Percentiles rank a stretch among this genome's conserved stretches.
These are phyloP conservation scores for Lantana camara DNA, from an alignment of 257 asterid species.

Conservation along the genomic window DNA sequence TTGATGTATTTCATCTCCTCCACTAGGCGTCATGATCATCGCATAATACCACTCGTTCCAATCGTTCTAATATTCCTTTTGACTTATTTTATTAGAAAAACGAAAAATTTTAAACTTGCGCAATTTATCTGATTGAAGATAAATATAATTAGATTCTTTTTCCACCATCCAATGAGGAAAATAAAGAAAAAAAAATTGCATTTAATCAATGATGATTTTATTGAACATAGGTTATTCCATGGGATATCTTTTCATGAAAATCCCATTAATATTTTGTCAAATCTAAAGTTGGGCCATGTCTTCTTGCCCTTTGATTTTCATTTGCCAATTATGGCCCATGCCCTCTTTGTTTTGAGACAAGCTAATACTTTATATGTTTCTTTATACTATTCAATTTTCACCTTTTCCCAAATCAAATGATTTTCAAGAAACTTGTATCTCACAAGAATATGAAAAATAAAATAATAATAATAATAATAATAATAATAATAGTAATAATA, in stretches of 20 bases:
- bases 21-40: neutral
- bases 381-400: conserved; percentile 17
- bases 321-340: conserved; percentile 27
- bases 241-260: conserved; percentile 24
- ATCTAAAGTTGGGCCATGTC: conserved; percentile 18
- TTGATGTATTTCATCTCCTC: neutral
- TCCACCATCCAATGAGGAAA: conserved; percentile 23
- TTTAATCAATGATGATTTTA: conserved; percentile 26
- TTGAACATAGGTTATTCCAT: conserved; percentile 26
- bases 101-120: too few species aligned
- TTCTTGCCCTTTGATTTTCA: conserved; percentile 20
- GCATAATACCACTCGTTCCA: neutral
- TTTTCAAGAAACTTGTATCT: neutral
- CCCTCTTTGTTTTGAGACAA: conserved; percentile 21
- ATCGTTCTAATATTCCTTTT: neutral
- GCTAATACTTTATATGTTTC: conserved; percentile 13
- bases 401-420: conserved; percentile 18
- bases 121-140: too few species aligned
- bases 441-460: neutral
- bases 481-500: neutral
- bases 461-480: neutral
- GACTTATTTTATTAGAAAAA: too few species aligned
- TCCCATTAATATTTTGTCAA: conserved; percentile 13
- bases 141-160: neutral
- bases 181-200: conserved; percentile 25